phyloP scores from a whole-genome alignment of 2,329 filamentous ascomycete species.

The Cladophialophora yegresii region DNA sequence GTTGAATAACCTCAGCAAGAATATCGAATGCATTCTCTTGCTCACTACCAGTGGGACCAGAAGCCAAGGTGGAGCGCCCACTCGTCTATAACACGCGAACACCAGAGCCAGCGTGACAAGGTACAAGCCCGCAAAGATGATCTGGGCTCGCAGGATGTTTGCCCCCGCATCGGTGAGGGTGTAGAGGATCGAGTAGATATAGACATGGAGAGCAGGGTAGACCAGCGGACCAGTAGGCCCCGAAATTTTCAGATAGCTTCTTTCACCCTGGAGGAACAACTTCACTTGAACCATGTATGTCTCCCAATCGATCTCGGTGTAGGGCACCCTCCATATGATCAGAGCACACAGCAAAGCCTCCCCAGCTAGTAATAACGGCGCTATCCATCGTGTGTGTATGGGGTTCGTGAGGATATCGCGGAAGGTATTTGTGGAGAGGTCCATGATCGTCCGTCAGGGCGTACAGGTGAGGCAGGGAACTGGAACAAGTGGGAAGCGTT shows the following conservation, averaged over 20 bases:
- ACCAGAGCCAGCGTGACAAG: constrained; percentile 73
- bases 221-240: constrained; percentile 91
- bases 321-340: constrained; percentile 79
- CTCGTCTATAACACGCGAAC: constrained; percentile 70
- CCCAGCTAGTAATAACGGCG: constrained; percentile 65
- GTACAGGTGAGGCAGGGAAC: neutral
- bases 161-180: constrained; percentile 72
- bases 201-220: constrained; percentile 92
- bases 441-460: constrained; percentile 37
- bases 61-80: constrained; percentile 71
- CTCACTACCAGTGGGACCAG: constrained; percentile 83
- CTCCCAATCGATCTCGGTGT: constrained; percentile 97
- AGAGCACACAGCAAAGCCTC: constrained; percentile 72
- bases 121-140: constrained; percentile 79
- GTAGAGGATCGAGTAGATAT: constrained; percentile 81
- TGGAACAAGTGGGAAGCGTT: neutral
- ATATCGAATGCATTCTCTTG: constrained; percentile 91
- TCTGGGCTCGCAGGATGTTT: constrained; percentile 78
- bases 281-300: constrained; percentile 94
- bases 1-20: constrained; percentile 90
- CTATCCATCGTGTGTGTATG: constrained; percentile 63
- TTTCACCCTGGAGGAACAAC: constrained; percentile 75
- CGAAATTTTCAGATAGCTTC: constrained; percentile 81
- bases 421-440: constrained; percentile 38
- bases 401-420: constrained; percentile 55